phyloP scores from a whole-genome alignment of 2,329 filamentous ascomycete species.

The Colletotrichum sp. region DNA sequence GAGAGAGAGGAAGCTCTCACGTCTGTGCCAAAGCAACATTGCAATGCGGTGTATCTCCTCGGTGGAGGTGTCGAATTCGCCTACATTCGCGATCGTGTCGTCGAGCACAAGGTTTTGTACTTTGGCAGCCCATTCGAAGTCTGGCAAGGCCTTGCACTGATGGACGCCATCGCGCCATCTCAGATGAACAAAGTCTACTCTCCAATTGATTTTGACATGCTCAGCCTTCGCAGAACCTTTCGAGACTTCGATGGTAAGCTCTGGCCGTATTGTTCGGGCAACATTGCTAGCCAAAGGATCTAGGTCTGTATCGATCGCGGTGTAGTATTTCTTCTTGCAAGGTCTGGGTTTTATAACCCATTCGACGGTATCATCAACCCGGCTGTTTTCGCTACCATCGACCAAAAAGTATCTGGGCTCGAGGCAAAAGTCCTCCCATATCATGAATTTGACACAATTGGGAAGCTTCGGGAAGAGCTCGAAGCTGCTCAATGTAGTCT shows the following conservation, averaged over 20 bases:
- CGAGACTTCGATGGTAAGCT: not conserved
- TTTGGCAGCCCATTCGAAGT: not conserved
- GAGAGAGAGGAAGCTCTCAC: not conserved
- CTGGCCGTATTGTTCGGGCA: accelerated
- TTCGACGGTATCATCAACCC: accelerated
- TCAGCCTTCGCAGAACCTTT: not conserved
- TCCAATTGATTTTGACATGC: not conserved
- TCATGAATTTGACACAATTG: not conserved
- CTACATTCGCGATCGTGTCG: accelerated
- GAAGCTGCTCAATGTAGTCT: not conserved
- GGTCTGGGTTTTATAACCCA: not conserved
- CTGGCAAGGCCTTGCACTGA: not conserved
- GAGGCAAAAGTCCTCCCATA: not conserved
- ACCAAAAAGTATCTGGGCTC: not conserved
- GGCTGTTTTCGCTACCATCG: too few species aligned
- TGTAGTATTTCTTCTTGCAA: not conserved
- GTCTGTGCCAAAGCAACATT: not conserved
- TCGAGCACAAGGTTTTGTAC: not conserved
- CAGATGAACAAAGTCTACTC: accelerated
- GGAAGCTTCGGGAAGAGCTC: not conserved
- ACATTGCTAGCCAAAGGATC: not conserved
- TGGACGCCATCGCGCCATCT: accelerated
- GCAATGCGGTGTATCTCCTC: not conserved
- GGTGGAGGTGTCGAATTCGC: accelerated
- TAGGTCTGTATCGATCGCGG: not conserved